A percentile compares a stretch with the other conserved stretches of the same genome.
Evolutionary conservation across 768 basidiomycete species (phyloP).

Genomic region (Mycena polygramma): DNA sequence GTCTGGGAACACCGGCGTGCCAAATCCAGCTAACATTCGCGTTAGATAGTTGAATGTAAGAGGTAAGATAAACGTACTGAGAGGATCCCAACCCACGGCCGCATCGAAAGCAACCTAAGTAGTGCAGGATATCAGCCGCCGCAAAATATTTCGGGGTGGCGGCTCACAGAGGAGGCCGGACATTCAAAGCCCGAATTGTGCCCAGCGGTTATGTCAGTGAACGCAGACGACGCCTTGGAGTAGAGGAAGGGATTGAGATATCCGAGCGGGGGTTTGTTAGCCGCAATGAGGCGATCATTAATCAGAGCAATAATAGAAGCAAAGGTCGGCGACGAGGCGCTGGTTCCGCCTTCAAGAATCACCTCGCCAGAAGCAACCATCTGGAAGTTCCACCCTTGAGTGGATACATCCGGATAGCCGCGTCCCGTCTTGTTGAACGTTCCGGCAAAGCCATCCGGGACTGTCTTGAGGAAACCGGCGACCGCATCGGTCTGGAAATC

Average conservation of each 20-base stretch:
- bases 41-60: not conserved
- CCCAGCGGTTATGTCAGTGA: slow-evolving; percentile 12
- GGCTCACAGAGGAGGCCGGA: slow-evolving; percentile 10
- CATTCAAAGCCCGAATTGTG: slow-evolving; percentile 25
- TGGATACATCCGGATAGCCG: no score
- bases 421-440: no score
- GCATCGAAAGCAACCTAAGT: slow-evolving; percentile 19
- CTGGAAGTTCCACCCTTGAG: no score
- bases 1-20: slow-evolving; percentile 7
- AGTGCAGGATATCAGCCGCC: not conserved
- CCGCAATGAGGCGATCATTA: slow-evolving; percentile 54
- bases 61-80: slow-evolving; percentile 8
- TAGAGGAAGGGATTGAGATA: slow-evolving; percentile 39
- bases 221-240: slow-evolving; percentile 5
- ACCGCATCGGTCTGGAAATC: no score
- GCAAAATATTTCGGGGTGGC: no score
- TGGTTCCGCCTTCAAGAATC: slow-evolving; percentile 52
- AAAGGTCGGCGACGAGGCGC: slow-evolving; percentile 58
- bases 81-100: slow-evolving; percentile 19
- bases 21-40: slow-evolving; percentile 5
- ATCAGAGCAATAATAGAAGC: slow-evolving; percentile 58
- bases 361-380: no score
- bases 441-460: no score
- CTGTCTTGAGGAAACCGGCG: no score
- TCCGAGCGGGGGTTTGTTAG: slow-evolving; percentile 48